phyloP scores from a whole-genome alignment of 2,329 filamentous ascomycete species.

The Conoideocrella luteorostrata region DNA sequence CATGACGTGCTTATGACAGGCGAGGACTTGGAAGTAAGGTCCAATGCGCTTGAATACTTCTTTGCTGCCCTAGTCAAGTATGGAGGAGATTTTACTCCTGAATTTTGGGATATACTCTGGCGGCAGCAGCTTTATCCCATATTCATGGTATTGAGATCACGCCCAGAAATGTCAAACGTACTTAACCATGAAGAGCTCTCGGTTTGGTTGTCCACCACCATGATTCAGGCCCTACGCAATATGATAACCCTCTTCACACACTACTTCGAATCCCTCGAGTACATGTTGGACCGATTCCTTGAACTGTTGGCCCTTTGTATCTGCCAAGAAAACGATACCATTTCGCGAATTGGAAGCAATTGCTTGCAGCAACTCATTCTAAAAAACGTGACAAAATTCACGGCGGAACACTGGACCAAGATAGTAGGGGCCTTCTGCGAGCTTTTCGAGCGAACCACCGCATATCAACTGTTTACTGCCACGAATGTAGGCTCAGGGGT shows the following conservation, averaged over 20 bases:
- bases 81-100: slow-evolving; percentile 81
- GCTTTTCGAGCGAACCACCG: slow-evolving; percentile 89
- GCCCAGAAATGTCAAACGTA: slow-evolving; percentile 93
- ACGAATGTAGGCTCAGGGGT: slow-evolving; percentile 49
- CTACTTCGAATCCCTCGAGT: slow-evolving; percentile 92
- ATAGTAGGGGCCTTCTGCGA: slow-evolving; percentile 95
- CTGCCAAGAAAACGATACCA: slow-evolving; percentile 97
- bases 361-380: slow-evolving; percentile 94
- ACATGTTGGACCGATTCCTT: slow-evolving; percentile 97
- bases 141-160: slow-evolving; percentile 94
- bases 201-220: slow-evolving; percentile 97
- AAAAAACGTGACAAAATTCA: slow-evolving; percentile 93
- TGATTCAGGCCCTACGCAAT: slow-evolving; percentile 96
- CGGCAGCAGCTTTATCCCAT: slow-evolving; percentile 95
- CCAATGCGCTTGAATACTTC: slow-evolving; percentile 85
- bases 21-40: slow-evolving; percentile 93
- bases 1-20: slow-evolving; percentile 99
- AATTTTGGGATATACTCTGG: slow-evolving; percentile 99
- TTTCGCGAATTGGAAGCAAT: slow-evolving; percentile 95
- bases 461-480: slow-evolving; percentile 92
- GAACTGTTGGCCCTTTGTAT: slow-evolving; percentile 93
- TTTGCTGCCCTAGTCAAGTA: slow-evolving; percentile 90
- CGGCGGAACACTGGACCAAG: slow-evolving; percentile 80
- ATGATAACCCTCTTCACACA: slow-evolving; percentile 99
- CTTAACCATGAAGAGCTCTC: slow-evolving; percentile 94